A percentile compares a stretch with the other conserved stretches of the same genome.
Evolutionary conservation across 2,329 filamentous ascomycete genomes (phyloP).

Genomic region (Fusarium sp.): DNA sequence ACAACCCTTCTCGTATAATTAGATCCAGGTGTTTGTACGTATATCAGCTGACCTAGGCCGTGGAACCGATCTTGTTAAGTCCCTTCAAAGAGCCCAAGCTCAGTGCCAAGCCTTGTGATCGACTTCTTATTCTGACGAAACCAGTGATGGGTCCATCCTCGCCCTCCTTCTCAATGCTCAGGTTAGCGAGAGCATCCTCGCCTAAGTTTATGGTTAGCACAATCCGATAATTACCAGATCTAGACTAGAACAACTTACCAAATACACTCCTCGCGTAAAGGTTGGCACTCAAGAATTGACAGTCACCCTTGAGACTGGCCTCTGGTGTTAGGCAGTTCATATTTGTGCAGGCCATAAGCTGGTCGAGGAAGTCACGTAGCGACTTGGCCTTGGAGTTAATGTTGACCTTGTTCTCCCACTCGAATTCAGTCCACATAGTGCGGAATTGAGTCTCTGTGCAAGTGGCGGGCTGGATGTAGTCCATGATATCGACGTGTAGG

Average conservation of each 20-base stretch:
- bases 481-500: slow-evolving; percentile 99
- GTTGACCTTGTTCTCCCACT: slow-evolving; percentile 99
- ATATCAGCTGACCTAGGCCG: slow-evolving; percentile 35
- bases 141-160: slow-evolving; percentile 95
- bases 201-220: slow-evolving; percentile 62
- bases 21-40: slow-evolving; percentile 17
- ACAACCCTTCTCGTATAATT: slow-evolving; percentile 22
- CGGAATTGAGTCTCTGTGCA: slow-evolving; percentile 99
- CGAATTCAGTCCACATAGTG: slow-evolving; percentile 99
- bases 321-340: slow-evolving; percentile 98
- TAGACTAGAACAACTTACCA: slow-evolving; percentile 70
- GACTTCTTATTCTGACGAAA: slow-evolving; percentile 96
- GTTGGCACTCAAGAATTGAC: slow-evolving; percentile 96
- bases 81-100: slow-evolving; percentile 95
- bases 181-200: slow-evolving; percentile 95
- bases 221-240: background rate
- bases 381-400: slow-evolving; percentile 97
- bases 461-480: slow-evolving; percentile 96
- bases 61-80: slow-evolving; percentile 77
- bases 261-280: slow-evolving; percentile 97
- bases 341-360: slow-evolving; percentile 97
- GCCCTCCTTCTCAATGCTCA: slow-evolving; percentile 97
- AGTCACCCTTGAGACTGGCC: slow-evolving; percentile 95
- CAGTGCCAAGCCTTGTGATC: slow-evolving; percentile 92
- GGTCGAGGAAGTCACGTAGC: slow-evolving; percentile 88